Conservation (phyloP, 768 basidiomycete species). For the Leucosporidium scottii region DNA sequence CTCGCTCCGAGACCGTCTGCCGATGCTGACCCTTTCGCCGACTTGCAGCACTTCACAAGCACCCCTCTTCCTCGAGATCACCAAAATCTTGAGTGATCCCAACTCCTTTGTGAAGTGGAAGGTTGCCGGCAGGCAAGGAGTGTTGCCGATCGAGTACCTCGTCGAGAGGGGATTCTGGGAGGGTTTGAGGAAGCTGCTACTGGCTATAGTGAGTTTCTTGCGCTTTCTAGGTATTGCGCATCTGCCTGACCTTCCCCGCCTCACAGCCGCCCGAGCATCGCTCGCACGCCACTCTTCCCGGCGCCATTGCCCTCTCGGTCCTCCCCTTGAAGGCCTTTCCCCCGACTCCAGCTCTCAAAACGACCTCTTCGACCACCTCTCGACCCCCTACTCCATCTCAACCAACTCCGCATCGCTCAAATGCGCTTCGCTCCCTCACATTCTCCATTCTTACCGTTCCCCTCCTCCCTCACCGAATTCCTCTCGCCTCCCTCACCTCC, state of each 20-base stretch:
- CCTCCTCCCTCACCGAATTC: background rate
- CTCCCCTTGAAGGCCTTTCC: conserved; percentile 22
- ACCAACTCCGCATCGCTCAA: background rate
- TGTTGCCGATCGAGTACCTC: background rate
- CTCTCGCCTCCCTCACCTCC: background rate
- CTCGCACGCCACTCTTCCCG: conserved; percentile 12
- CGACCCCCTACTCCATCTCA: background rate
- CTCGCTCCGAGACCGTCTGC: too few relatives aligned
- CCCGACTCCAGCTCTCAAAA: background rate
- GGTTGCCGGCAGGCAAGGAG: background rate
- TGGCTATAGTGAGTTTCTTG: conserved; percentile 6
- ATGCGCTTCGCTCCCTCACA: conserved; percentile 8
- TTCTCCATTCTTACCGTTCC: conserved; percentile 8
- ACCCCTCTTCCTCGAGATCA: conserved; percentile 27
- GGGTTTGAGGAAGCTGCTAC: background rate
- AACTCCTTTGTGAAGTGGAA: conserved; percentile 11
- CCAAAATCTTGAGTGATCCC: conserved; percentile 22
- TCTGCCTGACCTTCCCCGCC: background rate
- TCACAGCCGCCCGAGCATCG: background rate
- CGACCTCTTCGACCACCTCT: too few relatives aligned
- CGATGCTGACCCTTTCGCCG: background rate
- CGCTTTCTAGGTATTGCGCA: too few relatives aligned
- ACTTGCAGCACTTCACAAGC: conserved; percentile 11
- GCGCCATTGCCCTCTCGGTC: conserved; percentile 12
- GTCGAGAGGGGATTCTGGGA: conserved; percentile 2